phyloP scores from a whole-genome alignment of 805 yeast species.

The Ogataea dorogensis region DNA sequence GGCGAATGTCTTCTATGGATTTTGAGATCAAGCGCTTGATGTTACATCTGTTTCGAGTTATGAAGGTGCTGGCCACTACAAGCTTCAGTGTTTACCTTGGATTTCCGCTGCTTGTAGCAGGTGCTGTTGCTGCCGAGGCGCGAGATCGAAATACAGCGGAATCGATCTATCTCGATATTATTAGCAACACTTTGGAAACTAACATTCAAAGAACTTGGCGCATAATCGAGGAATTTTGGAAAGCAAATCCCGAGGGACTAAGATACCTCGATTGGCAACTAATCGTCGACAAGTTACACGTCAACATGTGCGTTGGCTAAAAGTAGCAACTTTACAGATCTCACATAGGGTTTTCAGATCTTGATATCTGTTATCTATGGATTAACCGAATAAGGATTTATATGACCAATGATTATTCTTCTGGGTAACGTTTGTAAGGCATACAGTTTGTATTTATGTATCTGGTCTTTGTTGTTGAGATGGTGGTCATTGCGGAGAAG shows the following conservation, averaged over 20 bases:
- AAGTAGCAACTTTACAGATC: too few relatives aligned
- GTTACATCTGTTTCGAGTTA: conserved; percentile 19
- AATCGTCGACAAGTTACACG: conserved; percentile 24
- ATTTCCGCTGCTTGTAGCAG: conserved; percentile 25
- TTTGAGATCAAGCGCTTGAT: conserved; percentile 24
- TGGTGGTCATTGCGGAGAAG: too few relatives aligned
- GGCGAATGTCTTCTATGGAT: conserved; percentile 21
- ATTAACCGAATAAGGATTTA: too few relatives aligned
- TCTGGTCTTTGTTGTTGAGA: too few relatives aligned
- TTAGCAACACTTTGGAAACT: conserved; percentile 12
- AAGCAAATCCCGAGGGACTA: conserved; percentile 24
- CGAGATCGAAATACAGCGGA: conserved; percentile 25
- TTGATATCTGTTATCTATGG: too few relatives aligned
- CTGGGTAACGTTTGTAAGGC: too few relatives aligned
- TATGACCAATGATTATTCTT: too few relatives aligned
- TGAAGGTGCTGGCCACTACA: conserved; percentile 15
- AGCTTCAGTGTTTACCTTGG: conserved; percentile 18
- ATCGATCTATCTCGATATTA: conserved; percentile 16
- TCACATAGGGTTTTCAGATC: too few relatives aligned
- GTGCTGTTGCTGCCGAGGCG: conserved; percentile 28
- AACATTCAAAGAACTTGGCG: conserved; percentile 22
- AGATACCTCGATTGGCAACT: conserved; percentile 25
- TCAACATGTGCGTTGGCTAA: conserved; percentile 28
- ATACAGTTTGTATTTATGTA: too few relatives aligned
- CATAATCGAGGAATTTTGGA: conserved; percentile 27